These are phyloP conservation scores for Neurospora crassa DNA, from an alignment of 2,329 filamentous ascomycete species.

Conservation along the genomic window DNA sequence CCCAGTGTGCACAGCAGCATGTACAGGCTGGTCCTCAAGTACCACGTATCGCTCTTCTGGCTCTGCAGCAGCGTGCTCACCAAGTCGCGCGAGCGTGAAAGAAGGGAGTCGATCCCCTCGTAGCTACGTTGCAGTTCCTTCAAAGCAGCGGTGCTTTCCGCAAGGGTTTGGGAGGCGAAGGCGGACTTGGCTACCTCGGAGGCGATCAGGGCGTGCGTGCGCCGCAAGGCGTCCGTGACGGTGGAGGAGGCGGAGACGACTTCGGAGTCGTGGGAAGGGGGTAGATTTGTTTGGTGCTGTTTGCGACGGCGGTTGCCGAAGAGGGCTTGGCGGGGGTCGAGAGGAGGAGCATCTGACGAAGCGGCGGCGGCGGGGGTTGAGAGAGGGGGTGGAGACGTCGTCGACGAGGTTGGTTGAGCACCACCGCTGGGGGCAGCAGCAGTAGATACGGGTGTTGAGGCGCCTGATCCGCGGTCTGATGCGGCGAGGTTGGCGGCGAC, in stretches of 20 bases:
- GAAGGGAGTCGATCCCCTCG: slow-evolving; percentile 64
- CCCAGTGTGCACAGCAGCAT: slow-evolving; percentile 65
- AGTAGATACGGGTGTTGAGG: not conserved
- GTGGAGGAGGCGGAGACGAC: slow-evolving; percentile 67
- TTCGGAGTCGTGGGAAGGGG: slow-evolving; percentile 51
- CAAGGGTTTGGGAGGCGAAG: slow-evolving; percentile 83
- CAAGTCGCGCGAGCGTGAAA: slow-evolving; percentile 64
- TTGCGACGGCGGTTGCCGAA: slow-evolving; percentile 20
- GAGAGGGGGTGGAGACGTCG: slow-evolving; percentile 25
- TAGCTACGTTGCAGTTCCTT: slow-evolving; percentile 74
- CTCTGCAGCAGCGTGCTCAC: slow-evolving; percentile 71
- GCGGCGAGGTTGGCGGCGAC: slow-evolving; percentile 18
- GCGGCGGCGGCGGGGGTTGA: slow-evolving; percentile 5
- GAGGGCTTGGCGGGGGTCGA: slow-evolving; percentile 13
- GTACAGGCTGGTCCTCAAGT: slow-evolving; percentile 83
- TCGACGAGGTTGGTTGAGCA: slow-evolving; percentile 20
- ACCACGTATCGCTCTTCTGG: slow-evolving; percentile 97
- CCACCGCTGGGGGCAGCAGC: not conserved
- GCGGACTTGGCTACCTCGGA: slow-evolving; percentile 75
- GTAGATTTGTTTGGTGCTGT: slow-evolving; percentile 22
- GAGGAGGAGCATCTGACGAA: slow-evolving; percentile 10
- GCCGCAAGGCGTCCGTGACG: slow-evolving; percentile 72
- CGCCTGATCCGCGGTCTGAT: slow-evolving; percentile 7
- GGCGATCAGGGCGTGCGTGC: slow-evolving; percentile 81
- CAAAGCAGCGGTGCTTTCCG: slow-evolving; percentile 76